Conservation (phyloP, 768 basidiomycete genomes). For the Lactarius akahatsu region DNA sequence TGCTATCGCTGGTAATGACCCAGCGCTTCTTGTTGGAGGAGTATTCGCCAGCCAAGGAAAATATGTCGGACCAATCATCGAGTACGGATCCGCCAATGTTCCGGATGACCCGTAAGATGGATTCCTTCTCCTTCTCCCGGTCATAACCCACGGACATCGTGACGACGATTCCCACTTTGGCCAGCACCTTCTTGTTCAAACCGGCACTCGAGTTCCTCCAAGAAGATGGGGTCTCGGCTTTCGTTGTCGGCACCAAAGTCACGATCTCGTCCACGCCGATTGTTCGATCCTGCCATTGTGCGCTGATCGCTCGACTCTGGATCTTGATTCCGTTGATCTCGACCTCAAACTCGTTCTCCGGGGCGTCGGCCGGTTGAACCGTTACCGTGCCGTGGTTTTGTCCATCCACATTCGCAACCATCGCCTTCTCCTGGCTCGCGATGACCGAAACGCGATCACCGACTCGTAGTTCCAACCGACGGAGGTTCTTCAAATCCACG, state of each 20-base stretch:
- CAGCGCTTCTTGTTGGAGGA: constrained; percentile 49
- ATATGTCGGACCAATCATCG: constrained; percentile 59
- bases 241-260: constrained; percentile 41
- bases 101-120: constrained; percentile 45
- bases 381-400: constrained; percentile 31
- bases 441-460: constrained; percentile 57
- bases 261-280: constrained; percentile 46
- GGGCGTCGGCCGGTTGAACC: constrained; percentile 28
- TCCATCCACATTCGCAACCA: constrained; percentile 37
- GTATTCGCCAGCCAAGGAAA: constrained; percentile 55
- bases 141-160: constrained; percentile 47
- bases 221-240: constrained; percentile 46
- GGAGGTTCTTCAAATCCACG: constrained; percentile 54
- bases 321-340: constrained; percentile 47
- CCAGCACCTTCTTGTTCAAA: constrained; percentile 36
- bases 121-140: constrained; percentile 43
- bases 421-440: constrained; percentile 33
- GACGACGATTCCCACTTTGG: constrained; percentile 57
- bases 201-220: constrained; percentile 47
- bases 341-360: constrained; percentile 43
- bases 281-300: constrained; percentile 54
- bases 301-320: constrained; percentile 48
- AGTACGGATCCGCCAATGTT: constrained; percentile 55
- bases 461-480: constrained; percentile 46
- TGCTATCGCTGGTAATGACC: constrained; percentile 49